Evolutionary conservation across 1,139 yeast species (phyloP).

Genomic region (Torulaspora pretoriensis): DNA sequence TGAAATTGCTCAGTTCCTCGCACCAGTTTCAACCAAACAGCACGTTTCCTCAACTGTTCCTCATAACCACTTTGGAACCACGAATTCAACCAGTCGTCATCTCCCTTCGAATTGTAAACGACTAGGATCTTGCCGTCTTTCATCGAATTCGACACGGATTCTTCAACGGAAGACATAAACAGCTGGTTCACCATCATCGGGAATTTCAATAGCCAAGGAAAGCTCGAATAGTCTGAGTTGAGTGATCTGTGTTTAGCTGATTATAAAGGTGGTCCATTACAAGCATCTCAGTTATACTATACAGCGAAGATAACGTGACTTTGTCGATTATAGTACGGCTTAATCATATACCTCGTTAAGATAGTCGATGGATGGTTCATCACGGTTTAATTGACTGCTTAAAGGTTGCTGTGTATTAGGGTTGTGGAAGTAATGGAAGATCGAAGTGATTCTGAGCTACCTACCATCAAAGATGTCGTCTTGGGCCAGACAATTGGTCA

Average conservation of each 20-base stretch:
- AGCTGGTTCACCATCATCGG: conserved; percentile 27
- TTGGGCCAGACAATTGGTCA: conserved; percentile 44
- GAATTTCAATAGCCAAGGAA: background rate
- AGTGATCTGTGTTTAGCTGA: background rate
- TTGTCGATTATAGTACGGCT: background rate
- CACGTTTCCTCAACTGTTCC: conserved; percentile 14
- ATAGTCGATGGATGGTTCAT: background rate
- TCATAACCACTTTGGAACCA: conserved; percentile 26
- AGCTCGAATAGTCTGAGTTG: background rate
- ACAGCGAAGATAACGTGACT: background rate
- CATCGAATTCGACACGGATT: conserved; percentile 26
- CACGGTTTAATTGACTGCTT: background rate
- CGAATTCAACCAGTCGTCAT: conserved; percentile 22
- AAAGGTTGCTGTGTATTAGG: background rate
- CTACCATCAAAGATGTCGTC: conserved; percentile 38
- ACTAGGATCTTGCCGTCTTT: conserved; percentile 22
- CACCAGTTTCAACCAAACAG: conserved; percentile 44
- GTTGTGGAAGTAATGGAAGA: background rate
- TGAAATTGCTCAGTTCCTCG: conserved; percentile 47
- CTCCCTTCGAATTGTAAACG: conserved; percentile 24
- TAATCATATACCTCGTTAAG: background rate
- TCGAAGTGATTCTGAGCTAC: conserved; percentile 32
- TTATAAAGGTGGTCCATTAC: background rate
- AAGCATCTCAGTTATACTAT: background rate
- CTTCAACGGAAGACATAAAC: conserved; percentile 25